A percentile compares a stretch with the other conserved stretches of the same genome.
phyloP scores from a whole-genome alignment of 2,329 filamentous ascomycete species.

The Talaromyces sp. region DNA sequence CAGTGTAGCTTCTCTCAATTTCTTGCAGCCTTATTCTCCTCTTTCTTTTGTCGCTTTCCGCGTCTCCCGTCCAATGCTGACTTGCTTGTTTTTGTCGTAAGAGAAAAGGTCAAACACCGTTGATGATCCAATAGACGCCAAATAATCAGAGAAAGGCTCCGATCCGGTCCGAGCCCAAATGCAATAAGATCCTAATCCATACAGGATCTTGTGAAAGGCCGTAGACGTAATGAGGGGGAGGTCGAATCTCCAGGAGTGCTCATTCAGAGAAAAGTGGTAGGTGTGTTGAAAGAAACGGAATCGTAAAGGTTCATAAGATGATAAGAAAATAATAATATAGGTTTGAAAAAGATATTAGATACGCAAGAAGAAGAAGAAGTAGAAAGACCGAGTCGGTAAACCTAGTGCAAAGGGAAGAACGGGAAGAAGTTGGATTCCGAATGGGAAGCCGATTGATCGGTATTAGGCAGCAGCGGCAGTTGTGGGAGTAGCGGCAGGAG shows the following conservation, averaged over 20 bases:
- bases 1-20: not conserved
- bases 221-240: slow-evolving; percentile 38
- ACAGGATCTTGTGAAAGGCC: slow-evolving; percentile 17
- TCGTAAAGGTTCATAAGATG: slow-evolving; percentile 1
- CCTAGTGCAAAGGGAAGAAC: slow-evolving; percentile 31
- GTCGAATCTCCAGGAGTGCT: not conserved
- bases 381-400: slow-evolving; percentile 23
- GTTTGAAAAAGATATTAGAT: slow-evolving; percentile 1
- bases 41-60: not conserved
- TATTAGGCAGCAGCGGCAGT: slow-evolving; percentile 33
- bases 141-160: slow-evolving; percentile 8
- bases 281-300: slow-evolving; percentile 17
- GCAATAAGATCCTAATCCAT: slow-evolving; percentile 9
- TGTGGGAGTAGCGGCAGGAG: slow-evolving; percentile 30
- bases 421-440: slow-evolving; percentile 20
- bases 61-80: not conserved
- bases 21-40: not conserved
- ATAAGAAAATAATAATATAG: not conserved
- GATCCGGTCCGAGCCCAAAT: slow-evolving; percentile 10
- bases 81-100: slow-evolving; percentile 7
- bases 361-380: not conserved
- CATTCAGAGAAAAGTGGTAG: not conserved
- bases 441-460: not conserved
- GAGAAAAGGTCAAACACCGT: not conserved
- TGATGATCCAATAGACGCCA: slow-evolving; percentile 14